Conservation (phyloP, 768 basidiomycete species). For the Pleurotus salmoneostramineus region DNA sequence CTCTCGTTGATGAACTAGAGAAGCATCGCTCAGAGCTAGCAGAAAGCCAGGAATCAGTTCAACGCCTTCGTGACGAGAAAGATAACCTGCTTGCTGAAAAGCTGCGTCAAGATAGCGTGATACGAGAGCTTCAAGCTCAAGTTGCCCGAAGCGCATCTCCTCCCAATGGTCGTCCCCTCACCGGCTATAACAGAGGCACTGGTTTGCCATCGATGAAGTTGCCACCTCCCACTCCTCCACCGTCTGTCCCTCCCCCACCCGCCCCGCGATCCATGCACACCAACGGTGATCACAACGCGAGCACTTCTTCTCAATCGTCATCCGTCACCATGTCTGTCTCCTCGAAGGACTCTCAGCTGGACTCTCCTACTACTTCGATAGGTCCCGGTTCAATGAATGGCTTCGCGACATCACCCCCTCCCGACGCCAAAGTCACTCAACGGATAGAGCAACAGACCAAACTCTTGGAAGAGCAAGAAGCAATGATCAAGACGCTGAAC, state of each 20-base stretch:
- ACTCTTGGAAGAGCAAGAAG: constrained; percentile 79
- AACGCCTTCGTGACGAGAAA: constrained; percentile 79
- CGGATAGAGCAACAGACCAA: constrained; percentile 74
- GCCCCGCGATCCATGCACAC: constrained; percentile 48
- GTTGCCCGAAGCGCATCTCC: constrained; percentile 55
- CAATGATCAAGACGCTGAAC: constrained; percentile 91
- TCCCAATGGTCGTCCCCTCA: constrained; percentile 46
- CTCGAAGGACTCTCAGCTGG: constrained; percentile 67
- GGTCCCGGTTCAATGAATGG: constrained; percentile 37
- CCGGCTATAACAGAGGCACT: constrained; percentile 56
- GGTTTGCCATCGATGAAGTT: constrained; percentile 69
- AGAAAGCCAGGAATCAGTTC: constrained; percentile 74
- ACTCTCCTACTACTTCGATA: constrained; percentile 65
- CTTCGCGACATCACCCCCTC: constrained; percentile 16
- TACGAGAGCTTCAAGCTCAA: constrained; percentile 80
- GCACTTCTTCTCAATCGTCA: constrained; percentile 61
- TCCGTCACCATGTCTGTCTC: constrained; percentile 44
- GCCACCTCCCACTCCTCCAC: constrained; percentile 86
- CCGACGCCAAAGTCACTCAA: constrained; percentile 53
- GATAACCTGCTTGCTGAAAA: constrained; percentile 74
- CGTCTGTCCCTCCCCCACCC: constrained; percentile 81
- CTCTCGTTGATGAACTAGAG: constrained; percentile 72
- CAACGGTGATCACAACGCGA: constrained; percentile 49
- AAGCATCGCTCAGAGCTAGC: constrained; percentile 71
- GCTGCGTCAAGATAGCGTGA: constrained; percentile 56